phyloP scores from a whole-genome alignment of 257 asterid species.

The Fraxinus anomala region DNA sequence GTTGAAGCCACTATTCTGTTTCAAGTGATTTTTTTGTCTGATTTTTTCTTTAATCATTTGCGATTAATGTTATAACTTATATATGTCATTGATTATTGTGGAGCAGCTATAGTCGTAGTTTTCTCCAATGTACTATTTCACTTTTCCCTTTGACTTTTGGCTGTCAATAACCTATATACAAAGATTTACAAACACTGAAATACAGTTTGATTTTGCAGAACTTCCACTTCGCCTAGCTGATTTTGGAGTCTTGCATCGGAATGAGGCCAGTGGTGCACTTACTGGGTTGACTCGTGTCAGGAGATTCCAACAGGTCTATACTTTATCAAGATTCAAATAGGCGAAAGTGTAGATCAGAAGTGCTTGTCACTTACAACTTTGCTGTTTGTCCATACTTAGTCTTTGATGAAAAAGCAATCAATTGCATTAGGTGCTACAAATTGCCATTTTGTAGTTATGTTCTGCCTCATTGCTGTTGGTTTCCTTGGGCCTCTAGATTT shows the following conservation, averaged over 20 bases:
- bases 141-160: neutral
- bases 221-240: slow-evolving; percentile 96
- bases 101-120: neutral
- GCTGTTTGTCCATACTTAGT: neutral
- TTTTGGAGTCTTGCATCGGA: slow-evolving; percentile 94
- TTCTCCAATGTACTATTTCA: neutral
- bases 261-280: slow-evolving; percentile 98
- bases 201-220: slow-evolving; percentile 48
- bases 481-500: slow-evolving; percentile 14
- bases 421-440: neutral
- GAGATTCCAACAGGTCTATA: slow-evolving; percentile 91
- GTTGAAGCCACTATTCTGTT: neutral
- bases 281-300: slow-evolving; percentile 96
- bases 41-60: neutral
- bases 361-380: slow-evolving; percentile 7
- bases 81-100: neutral
- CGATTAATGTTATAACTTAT: neutral
- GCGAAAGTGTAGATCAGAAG: slow-evolving; percentile 13
- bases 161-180: neutral
- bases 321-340: neutral
- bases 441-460: slow-evolving; percentile 16
- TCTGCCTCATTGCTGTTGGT: slow-evolving; percentile 1
- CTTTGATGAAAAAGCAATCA: neutral
- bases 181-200: slow-evolving; percentile 15
- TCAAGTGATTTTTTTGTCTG: neutral